Conservation (phyloP, 2,329 filamentous ascomycete species). For the Catunica adiposa region DNA sequence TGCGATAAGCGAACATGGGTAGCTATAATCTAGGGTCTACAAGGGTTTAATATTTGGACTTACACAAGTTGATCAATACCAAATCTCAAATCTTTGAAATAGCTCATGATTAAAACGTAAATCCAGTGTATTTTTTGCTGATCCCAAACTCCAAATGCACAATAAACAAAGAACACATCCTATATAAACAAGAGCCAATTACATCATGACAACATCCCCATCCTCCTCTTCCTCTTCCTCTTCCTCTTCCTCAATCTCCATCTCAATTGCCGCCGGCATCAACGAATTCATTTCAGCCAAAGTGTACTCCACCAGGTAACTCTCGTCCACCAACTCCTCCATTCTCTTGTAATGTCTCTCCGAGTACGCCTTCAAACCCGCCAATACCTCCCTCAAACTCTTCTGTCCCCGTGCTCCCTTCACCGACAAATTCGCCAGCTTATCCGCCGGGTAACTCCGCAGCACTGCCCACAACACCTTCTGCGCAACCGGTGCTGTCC, state of each 20-base stretch:
- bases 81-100: background rate
- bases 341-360: constrained; percentile 82
- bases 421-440: constrained; percentile 54
- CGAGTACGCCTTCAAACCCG: constrained; percentile 78
- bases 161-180: background rate
- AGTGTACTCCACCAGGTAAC: constrained; percentile 86
- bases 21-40: background rate
- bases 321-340: constrained; percentile 84
- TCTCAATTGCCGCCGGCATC: constrained; percentile 26
- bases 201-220: constrained; percentile 28
- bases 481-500: constrained; percentile 72
- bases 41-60: background rate
- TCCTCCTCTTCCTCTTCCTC: constrained; percentile 26
- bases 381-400: constrained; percentile 67
- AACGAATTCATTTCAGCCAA: constrained; percentile 79
- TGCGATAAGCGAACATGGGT: background rate
- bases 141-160: constrained; percentile 11
- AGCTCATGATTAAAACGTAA: background rate
- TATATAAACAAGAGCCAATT: constrained; percentile 4
- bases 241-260: constrained; percentile 21
- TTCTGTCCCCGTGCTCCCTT: constrained; percentile 40
- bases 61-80: background rate
- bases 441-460: constrained; percentile 61
- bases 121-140: constrained; percentile 9
- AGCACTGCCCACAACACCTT: constrained; percentile 66